Percentiles rank a stretch among this genome's conserved stretches.
Evolutionary conservation across 1,284 basidiomycete species (phyloP).

Genomic region (Irpex lacteus): DNA sequence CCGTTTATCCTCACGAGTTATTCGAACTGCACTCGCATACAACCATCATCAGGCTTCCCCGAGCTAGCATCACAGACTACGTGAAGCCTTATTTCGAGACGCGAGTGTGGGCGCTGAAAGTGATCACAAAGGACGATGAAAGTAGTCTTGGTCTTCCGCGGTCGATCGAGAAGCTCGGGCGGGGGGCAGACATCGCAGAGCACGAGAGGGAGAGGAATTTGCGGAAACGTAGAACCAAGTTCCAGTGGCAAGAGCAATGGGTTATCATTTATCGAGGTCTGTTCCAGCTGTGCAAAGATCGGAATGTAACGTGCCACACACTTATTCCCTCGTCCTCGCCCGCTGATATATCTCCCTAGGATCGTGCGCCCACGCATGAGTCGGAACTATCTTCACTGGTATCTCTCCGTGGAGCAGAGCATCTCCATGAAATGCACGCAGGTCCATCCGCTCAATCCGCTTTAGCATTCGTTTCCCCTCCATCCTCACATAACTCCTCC

Average conservation of each 20-base stretch:
- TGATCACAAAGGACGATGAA: constrained; percentile 7
- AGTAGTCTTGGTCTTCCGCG: constrained; percentile 4
- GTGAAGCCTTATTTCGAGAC: constrained; percentile 68
- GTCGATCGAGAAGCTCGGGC: constrained; percentile 12
- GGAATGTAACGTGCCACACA: constrained; percentile 39
- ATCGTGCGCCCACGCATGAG: constrained; percentile 39
- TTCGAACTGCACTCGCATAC: constrained; percentile 53
- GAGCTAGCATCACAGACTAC: constrained; percentile 44
- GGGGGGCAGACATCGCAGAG: constrained; percentile 13
- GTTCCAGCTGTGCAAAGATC: constrained; percentile 52
- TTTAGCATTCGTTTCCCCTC: constrained; percentile 7
- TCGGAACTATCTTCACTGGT: constrained; percentile 41
- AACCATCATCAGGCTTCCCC: constrained; percentile 39
- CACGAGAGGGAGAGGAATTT: constrained; percentile 18
- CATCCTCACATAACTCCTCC: constrained; percentile 10
- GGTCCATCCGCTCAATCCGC: neutral
- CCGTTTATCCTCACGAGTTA: constrained; percentile 56
- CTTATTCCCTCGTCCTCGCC: constrained; percentile 11
- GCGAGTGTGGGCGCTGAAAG: constrained; percentile 45
- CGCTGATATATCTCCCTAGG: constrained; percentile 28
- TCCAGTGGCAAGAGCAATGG: constrained; percentile 67
- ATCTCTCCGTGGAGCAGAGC: constrained; percentile 44
- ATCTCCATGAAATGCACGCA: constrained; percentile 29
- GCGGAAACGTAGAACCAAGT: constrained; percentile 30
- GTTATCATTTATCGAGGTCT: constrained; percentile 56